Evolutionary conservation across 2,329 filamentous ascomycete genomes (phyloP), one percentile per base, ranked within the genome.

Genomic region (Colletotrichum eleusines): DNA sequence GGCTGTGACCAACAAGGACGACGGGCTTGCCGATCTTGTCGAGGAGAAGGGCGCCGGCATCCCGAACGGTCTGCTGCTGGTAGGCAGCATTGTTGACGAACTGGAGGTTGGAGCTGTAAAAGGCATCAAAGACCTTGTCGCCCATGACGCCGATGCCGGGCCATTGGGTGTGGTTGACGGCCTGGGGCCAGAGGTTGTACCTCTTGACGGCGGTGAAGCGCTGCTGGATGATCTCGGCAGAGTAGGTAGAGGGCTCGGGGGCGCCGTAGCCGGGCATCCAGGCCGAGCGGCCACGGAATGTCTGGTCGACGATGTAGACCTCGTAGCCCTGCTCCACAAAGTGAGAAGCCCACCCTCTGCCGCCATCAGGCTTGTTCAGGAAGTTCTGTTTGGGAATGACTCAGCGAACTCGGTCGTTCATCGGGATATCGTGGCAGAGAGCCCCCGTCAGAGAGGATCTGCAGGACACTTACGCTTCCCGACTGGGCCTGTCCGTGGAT

Each of bases 241-340:
- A 74, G 72, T 78, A 80, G 63, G 74, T 72, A 66, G 75, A 60
- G 16, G 71, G 73, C 42, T 54, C 63, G 73, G 72, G 28, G 1
- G 69, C 73, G 31, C 78, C 79, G 46, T 77, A 74, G 1, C 61
- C 73, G 8, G 83, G 81, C 18, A 77, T 72, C 79, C 81, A 85
- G 0, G 81, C 75, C 23, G 83, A 85, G 42, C 85, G 81, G 38
- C 83, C 85, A 26, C 83, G 81, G 33, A 80, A 80, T 3, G 83
- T 79, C 71, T 85, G 81, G 73, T 87, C 85, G 16, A 83, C 78
- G 57, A 86, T 76, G 75, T 85, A 86, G 57, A 85, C 78, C 54
- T 83, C 81, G 75, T 84, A 84, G 20, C 84, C 84, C n/a, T 80
- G 77, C 6, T 75, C 73, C 8, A 87, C 72, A 74, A 87, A 87